phyloP scores from a whole-genome alignment of 2,329 filamentous ascomycete genomes.

The Botrytis medusae region DNA sequence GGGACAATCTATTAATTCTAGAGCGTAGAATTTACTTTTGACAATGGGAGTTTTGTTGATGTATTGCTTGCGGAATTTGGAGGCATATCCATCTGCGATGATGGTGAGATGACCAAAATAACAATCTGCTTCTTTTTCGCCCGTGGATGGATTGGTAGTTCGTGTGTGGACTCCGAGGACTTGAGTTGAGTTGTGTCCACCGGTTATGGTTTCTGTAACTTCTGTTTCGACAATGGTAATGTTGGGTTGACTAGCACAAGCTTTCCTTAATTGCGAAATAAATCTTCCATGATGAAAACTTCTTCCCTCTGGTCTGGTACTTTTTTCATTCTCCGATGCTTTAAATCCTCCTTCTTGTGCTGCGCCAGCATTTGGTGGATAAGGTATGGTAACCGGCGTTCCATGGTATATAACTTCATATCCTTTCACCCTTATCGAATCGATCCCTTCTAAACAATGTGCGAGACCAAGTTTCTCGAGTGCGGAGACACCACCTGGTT shows the following conservation, averaged over 20 bases:
- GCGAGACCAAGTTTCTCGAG: conserved; percentile 76
- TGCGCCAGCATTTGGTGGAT: conserved; percentile 60
- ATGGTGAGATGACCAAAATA: conserved; percentile 91
- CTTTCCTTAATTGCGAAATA: conserved; percentile 75
- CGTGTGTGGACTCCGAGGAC: conserved; percentile 80
- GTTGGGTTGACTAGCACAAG: conserved; percentile 73
- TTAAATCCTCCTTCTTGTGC: conserved; percentile 35
- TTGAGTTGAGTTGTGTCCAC: conserved; percentile 59
- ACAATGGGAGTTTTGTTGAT: conserved; percentile 66
- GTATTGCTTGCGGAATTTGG: conserved; percentile 83
- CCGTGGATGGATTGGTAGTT: conserved; percentile 59
- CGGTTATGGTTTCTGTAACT: conserved; percentile 71
- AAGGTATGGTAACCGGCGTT: conserved; percentile 71
- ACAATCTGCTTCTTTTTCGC: conserved; percentile 63
- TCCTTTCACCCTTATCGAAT: conserved; percentile 77
- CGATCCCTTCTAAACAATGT: conserved; percentile 84
- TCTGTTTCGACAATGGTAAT: conserved; percentile 91
- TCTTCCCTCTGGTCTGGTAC: conserved; percentile 63
- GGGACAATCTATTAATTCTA: conserved; percentile 86
- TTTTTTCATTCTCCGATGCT: conserved; percentile 40
- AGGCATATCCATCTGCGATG: conserved; percentile 87
- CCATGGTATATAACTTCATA: conserved; percentile 86
- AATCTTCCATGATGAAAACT: conserved; percentile 95
- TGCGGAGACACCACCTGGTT: conserved; percentile 84
- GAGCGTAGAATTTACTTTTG: conserved; percentile 86